phyloP scores from a whole-genome alignment of 2,329 filamentous ascomycete genomes.

The Colletotrichum ledebouriae region DNA sequence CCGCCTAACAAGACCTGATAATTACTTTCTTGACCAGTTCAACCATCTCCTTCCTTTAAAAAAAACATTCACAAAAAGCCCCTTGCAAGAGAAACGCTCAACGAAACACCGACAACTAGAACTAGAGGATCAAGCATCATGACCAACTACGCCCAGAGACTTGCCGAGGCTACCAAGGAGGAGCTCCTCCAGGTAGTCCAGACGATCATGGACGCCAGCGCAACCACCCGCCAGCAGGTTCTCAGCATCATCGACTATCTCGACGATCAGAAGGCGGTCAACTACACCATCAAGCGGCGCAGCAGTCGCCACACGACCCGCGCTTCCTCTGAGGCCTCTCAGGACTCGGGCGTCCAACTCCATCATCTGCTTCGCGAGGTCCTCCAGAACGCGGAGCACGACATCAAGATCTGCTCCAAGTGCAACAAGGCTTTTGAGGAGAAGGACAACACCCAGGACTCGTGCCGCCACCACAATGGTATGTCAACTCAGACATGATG shows the following conservation, averaged over 20 bases:
- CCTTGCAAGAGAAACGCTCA: neutral
- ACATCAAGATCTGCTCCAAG: constrained; percentile 23
- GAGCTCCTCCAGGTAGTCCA: constrained; percentile 23
- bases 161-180: constrained; percentile 24
- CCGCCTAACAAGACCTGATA: constrained; percentile 4
- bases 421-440: constrained; percentile 23
- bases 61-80: neutral
- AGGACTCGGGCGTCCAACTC: neutral
- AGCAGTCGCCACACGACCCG: constrained; percentile 13
- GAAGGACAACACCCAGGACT: constrained; percentile 23
- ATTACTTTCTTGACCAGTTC: neutral
- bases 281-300: constrained; percentile 7
- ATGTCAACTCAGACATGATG: neutral
- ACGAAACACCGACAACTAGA: neutral
- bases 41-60: neutral
- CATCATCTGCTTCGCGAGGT: neutral
- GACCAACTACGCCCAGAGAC: constrained; percentile 4
- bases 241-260: constrained; percentile 20
- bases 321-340: constrained; percentile 25
- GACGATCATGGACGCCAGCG: constrained; percentile 10
- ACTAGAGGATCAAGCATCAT: neutral
- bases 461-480: constrained; percentile 24
- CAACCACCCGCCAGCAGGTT: constrained; percentile 23
- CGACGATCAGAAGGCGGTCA: constrained; percentile 12
- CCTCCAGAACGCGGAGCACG: constrained; percentile 7